Percentiles rank a stretch among this genome's conserved stretches.
These are phyloP conservation scores for Penicillium sp. DNA, from an alignment of 2,329 filamentous ascomycete species.

Conservation along the genomic window DNA sequence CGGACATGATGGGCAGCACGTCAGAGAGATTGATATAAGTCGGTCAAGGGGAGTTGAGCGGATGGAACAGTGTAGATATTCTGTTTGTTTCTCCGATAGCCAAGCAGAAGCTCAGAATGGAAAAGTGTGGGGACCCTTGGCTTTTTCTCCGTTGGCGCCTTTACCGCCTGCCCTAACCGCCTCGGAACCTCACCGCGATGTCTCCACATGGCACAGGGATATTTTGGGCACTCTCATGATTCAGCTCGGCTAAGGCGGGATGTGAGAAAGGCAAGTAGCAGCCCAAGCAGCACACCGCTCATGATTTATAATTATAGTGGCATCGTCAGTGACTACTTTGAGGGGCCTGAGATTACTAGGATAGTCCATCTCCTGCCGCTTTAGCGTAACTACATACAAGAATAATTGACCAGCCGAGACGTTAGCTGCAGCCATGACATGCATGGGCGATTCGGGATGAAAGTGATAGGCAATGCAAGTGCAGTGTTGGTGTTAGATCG, in stretches of 20 bases:
- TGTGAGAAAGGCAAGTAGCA: not conserved
- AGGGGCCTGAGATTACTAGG: not conserved
- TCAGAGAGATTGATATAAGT: slow-evolving; percentile 1
- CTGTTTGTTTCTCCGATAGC: not conserved
- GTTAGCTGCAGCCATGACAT: slow-evolving; percentile 9
- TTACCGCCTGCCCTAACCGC: slow-evolving; percentile 10
- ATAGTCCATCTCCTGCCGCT: not conserved
- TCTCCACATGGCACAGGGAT: not conserved
- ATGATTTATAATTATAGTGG: slow-evolving; percentile 2
- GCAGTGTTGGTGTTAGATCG: not conserved
- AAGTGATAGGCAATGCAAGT: slow-evolving; percentile 4
- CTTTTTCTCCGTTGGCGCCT: slow-evolving; percentile 10
- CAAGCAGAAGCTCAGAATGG: slow-evolving; percentile 1
- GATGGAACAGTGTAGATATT: slow-evolving; percentile 1
- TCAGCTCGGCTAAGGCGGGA: not conserved
- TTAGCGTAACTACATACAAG: not conserved
- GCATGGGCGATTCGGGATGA: not conserved
- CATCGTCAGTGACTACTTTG: not conserved
- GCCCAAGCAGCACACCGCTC: slow-evolving; percentile 7
- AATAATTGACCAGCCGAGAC: not conserved
- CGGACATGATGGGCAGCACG: slow-evolving; percentile 26
- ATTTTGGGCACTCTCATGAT: not conserved
- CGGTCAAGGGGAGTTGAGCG: slow-evolving; percentile 3
- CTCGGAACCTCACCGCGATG: not conserved
- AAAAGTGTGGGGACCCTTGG: slow-evolving; percentile 3